Conservation (phyloP, 345 rosid genomes). For the Lepidium aucheri region DNA sequence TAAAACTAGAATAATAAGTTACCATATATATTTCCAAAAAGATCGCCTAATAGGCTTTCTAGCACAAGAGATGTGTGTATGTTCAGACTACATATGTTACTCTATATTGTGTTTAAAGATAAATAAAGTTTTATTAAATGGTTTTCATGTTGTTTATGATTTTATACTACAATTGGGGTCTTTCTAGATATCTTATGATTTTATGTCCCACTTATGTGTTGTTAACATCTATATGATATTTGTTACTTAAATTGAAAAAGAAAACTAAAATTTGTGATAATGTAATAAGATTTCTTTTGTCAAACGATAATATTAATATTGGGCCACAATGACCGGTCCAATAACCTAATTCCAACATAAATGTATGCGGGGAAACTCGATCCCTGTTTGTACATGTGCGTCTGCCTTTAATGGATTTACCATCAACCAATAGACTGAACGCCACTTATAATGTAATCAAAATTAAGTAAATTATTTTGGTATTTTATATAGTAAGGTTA, state of each 20-base stretch:
- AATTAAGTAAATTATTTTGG: neutral
- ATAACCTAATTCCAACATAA: too few relatives aligned
- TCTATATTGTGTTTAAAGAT: constrained; percentile 3
- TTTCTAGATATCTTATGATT: neutral
- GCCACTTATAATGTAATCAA: too few relatives aligned
- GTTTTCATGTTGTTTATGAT: neutral
- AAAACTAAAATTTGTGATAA: neutral
- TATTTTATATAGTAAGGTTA: too few relatives aligned
- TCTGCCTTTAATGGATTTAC: too few relatives aligned
- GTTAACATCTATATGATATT: too few relatives aligned
- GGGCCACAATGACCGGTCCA: too few relatives aligned
- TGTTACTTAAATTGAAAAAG: neutral
- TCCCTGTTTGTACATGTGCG: too few relatives aligned
- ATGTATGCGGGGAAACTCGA: too few relatives aligned
- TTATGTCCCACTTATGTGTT: neutral
- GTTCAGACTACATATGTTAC: constrained; percentile 2
- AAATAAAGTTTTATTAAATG: constrained; percentile 19
- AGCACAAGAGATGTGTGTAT: neutral
- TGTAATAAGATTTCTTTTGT: too few relatives aligned
- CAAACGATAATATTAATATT: too few relatives aligned
- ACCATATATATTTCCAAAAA: neutral
- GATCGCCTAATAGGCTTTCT: constrained; percentile 1
- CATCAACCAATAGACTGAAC: too few relatives aligned
- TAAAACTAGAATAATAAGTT: neutral
- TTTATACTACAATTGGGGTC: neutral